Evolutionary conservation across 768 basidiomycete genomes (phyloP), one percentile per base, ranked within the genome.

Genomic region (Tricholomella constricta): DNA sequence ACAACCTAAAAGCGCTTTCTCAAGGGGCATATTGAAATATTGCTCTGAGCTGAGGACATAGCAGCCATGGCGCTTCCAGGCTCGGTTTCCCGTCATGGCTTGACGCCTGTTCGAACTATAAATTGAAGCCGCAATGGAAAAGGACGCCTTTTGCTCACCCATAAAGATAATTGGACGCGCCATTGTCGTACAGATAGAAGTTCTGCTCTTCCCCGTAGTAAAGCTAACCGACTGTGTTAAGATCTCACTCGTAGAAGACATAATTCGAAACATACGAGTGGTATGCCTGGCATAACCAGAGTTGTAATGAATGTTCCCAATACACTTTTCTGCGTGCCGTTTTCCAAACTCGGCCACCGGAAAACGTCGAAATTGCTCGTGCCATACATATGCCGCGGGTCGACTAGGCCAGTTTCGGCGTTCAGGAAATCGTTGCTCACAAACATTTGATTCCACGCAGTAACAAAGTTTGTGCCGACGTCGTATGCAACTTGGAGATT

Each of bases 351-450:
- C 3, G 91, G 92, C 94, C 94, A 97, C 51, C 94, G 81, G 78
- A 89, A 97, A 9, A 97, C 82, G 76, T 96, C 94, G 73, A 95
- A 95, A 65, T 96, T 95, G 65, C 88, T 89, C n/a, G 86, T 86
- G 35, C 94, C 94, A 64, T 79, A 94, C 88, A 94, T 84, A 71
- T 97, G 94, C 56, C 80, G 77, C 2, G 94, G 94, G 65, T 97
- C 94, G 37, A 93, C 71, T 6, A 60, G 3, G 50, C 84, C 84
- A 0, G 77, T 85, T 40, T 74, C 68, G 2, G 87, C 70, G 65
- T 96, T 95, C 45, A 96, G 55, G 61, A 96, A 86, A 63, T 97
- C 94, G 63, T 96, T 86, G 68, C 83, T 79, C 62, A 91, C 84
- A 62, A 93, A 88, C 83, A 96, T 93, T 68, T 92, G 73, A 65